Evolutionary conservation across 192 early-diverging fungal species (phyloP).

Genomic region (Dimargaris verticillata): DNA sequence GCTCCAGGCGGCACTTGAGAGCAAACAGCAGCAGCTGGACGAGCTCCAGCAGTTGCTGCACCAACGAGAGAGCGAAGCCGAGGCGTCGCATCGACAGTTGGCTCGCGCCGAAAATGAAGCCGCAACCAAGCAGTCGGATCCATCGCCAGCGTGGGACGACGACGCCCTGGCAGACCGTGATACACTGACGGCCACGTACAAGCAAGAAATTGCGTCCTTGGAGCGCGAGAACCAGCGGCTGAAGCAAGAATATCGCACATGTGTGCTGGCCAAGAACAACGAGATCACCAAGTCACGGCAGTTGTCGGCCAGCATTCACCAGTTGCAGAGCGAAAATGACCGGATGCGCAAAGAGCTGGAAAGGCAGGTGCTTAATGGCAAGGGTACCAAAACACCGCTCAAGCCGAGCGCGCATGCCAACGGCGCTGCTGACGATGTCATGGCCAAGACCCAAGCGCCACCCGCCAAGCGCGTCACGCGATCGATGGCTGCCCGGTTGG

Average conservation of each 20-base stretch:
- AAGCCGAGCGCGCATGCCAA: constrained; percentile 5
- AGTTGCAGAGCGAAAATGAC: constrained; percentile 3
- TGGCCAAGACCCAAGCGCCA: neutral
- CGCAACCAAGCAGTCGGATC: constrained; percentile 4
- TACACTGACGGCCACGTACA: constrained; percentile 10
- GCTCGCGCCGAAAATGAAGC: constrained; percentile 12
- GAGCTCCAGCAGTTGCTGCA: constrained; percentile 12
- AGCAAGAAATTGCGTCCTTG: constrained; percentile 8
- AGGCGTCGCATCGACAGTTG: constrained; percentile 4
- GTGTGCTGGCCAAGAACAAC: constrained; percentile 2
- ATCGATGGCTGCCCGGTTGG: neutral
- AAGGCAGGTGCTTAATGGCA: neutral
- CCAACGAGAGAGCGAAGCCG: neutral
- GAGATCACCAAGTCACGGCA: constrained; percentile 10
- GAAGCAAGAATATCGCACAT: constrained; percentile 7
- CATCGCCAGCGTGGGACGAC: neutral
- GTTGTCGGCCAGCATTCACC: neutral
- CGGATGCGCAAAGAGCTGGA: neutral
- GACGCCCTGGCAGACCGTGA: constrained; percentile 1
- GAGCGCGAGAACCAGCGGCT: constrained; percentile 4
- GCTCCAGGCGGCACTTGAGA: constrained; percentile 12
- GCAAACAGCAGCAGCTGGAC: constrained; percentile 4
- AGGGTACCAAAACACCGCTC: constrained; percentile 1
- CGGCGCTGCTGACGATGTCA: constrained; percentile 5
- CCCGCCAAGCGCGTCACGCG: neutral